Evolutionary conservation across 2,329 filamentous ascomycete species (phyloP).

Genomic region (Botrytis porri): DNA sequence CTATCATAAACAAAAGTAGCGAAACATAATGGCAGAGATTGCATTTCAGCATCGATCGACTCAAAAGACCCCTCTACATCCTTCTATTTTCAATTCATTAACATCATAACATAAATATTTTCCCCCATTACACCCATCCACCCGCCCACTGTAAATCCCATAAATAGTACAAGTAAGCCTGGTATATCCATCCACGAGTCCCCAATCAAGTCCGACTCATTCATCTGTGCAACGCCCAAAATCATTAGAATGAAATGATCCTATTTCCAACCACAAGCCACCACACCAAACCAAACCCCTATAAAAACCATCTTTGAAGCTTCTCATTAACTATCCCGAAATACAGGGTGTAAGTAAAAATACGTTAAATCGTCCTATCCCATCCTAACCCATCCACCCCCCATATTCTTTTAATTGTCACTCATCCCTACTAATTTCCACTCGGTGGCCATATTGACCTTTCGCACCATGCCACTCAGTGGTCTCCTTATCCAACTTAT

Average conservation of each 20-base stretch:
- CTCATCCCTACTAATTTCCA: constrained; percentile 8
- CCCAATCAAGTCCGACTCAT: not conserved
- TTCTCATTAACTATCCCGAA: not conserved
- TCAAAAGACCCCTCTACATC: not conserved
- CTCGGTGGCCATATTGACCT: not conserved
- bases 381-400: not conserved
- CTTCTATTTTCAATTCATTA: not conserved
- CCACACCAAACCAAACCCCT: too few relatives aligned
- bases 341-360: not conserved
- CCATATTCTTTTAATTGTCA: not conserved
- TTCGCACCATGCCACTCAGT: not conserved
- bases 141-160: not conserved
- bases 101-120: not conserved
- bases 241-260: not conserved
- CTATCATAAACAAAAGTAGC: not conserved
- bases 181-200: constrained; percentile 1
- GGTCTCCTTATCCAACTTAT: not conserved
- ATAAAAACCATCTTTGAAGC: too few relatives aligned
- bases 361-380: not conserved
- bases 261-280: not conserved
- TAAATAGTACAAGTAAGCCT: not conserved
- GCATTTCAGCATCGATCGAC: not conserved
- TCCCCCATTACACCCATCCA: not conserved
- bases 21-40: too few relatives aligned
- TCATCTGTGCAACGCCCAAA: not conserved